Evolutionary conservation across 371 early-diverging fungal species (phyloP), one percentile per base, ranked within the genome.

Genomic region (Actinomortierella wolfii): DNA sequence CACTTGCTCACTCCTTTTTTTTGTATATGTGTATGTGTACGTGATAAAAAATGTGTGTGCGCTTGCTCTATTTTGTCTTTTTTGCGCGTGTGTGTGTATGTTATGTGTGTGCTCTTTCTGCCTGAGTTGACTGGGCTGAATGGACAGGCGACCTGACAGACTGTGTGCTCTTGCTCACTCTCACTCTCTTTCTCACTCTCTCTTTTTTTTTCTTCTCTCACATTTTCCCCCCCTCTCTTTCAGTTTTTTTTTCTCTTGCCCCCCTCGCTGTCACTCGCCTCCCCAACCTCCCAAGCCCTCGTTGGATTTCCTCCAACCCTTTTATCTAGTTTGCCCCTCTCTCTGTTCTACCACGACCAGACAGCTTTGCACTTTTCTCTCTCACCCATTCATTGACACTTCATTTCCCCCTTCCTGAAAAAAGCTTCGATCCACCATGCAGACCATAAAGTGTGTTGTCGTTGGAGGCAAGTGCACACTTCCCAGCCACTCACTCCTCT

Each of bases 371-470:
- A 47, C 51, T 39, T 26, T 48, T 48, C 23, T 26, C 9, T 48
- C 26, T 48, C 48, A 14, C 26, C 23, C 48, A 21, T 24, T 17
- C 26, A 21, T 48, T 24, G 48, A 48, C 48, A 4, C 26, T 48
- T 17, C 48, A 26, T 48, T 17, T 14, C 48, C 26, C 14, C 45
- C 43, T 50, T 23, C 17, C n/a, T 25, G 9, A 52, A 25, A 52
- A 25, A 20, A 28, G 29, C 20, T 28, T 43, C 23, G 44, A 52
- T 55, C 61, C 59, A 67, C 44, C 59, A 91, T 92, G 91, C 90
- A 91, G 77, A 92, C 93, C 48, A 93, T 94, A 64, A 93, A 93
- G 80, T 94, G 94, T 81, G 94, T 94, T 59, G 98, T 98, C 45
- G 97, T 98, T 54, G 98, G 98, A 71, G 71, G 71, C 71, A 71